Conservation (phyloP, 352 stramenopile species). For the Globisporangium nodosum region DNA sequence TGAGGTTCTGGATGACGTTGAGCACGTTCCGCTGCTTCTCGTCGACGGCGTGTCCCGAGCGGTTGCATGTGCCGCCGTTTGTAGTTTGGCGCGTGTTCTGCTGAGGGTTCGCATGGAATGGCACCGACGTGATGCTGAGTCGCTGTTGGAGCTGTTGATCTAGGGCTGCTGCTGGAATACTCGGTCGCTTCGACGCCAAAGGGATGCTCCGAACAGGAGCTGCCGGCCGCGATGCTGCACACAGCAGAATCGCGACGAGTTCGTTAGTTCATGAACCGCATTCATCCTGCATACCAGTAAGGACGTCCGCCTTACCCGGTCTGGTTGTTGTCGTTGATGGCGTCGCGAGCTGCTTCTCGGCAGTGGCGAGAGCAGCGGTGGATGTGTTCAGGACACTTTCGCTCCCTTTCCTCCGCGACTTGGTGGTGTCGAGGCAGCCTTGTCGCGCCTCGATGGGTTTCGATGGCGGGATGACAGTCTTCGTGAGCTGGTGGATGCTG, state of each 20-base stretch:
- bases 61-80: background rate
- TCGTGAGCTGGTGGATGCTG: constrained; percentile 25
- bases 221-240: constrained; percentile 2
- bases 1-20: constrained; percentile 72
- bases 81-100: background rate
- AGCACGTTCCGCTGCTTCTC: constrained; percentile 65
- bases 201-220: constrained; percentile 1
- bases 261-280: background rate
- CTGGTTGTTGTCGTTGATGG: background rate
- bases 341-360: background rate
- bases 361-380: background rate
- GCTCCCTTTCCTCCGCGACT: constrained; percentile 4
- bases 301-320: background rate
- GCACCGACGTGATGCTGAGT: background rate
- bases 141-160: background rate
- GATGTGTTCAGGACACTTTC: background rate
- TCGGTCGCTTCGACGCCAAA: background rate
- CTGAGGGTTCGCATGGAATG: background rate
- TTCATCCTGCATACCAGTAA: background rate
- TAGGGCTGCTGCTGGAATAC: background rate
- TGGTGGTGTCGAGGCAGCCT: background rate
- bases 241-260: background rate
- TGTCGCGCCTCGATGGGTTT: constrained; percentile 26
- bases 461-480: constrained; percentile 20
- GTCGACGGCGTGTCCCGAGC: constrained; percentile 20